Percentiles rank a stretch among this genome's conserved stretches.
phyloP scores from a whole-genome alignment of 164 flowering plant species.

The Hamamelis virginiana region DNA sequence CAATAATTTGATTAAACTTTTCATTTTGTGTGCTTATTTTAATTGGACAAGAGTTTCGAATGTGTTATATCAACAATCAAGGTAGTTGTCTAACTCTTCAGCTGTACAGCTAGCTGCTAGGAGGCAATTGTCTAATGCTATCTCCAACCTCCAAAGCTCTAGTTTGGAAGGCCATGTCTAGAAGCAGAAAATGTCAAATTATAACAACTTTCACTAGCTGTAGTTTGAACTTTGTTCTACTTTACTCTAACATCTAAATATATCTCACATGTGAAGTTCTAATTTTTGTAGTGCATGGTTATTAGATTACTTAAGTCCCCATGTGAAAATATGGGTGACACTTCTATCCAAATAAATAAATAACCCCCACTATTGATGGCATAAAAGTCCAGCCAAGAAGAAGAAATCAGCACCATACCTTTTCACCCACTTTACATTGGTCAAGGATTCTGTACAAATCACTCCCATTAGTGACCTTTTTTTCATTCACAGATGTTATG shows the following conservation, averaged over 20 bases:
- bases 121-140: too few species aligned
- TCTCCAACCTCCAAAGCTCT: not conserved
- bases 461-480: conserved; percentile 80
- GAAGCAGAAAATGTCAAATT: not conserved
- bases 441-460: conserved; percentile 97
- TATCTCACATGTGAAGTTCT: not conserved
- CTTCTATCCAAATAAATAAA: too few species aligned
- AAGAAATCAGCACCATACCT: conserved; percentile 37
- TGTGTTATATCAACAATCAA: too few species aligned
- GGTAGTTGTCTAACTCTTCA: too few species aligned
- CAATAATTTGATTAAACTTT: too few species aligned
- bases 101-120: too few species aligned
- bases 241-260: not conserved
- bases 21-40: too few species aligned
- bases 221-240: not conserved
- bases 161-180: not conserved
- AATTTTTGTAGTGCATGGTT: not conserved
- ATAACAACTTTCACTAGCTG: not conserved
- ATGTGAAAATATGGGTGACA: not conserved
- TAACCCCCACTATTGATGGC: not conserved
- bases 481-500: conserved; percentile 90
- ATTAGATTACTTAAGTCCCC: not conserved
- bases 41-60: too few species aligned
- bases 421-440: conserved; percentile 88
- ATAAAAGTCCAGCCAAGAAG: not conserved